Evolutionary conservation across 1,284 basidiomycete species (phyloP).

Genomic region (Ganoderma lingzhi): DNA sequence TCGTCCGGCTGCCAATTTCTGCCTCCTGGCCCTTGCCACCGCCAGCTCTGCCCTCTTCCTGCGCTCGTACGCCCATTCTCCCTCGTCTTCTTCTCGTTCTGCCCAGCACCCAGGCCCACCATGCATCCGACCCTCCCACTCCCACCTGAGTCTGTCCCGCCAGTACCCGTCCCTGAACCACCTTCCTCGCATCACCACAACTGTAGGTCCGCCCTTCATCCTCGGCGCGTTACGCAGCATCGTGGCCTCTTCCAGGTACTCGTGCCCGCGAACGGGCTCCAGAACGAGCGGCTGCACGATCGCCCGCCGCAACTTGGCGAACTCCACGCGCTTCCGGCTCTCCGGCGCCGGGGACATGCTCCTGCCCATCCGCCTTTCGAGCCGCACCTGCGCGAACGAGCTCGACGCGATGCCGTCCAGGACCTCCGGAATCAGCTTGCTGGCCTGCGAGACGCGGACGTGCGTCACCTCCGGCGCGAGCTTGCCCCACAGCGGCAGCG

Average conservation of each 20-base stretch:
- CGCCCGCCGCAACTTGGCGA: slow-evolving; percentile 19
- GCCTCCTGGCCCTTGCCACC: slow-evolving; percentile 12
- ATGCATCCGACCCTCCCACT: slow-evolving; percentile 26
- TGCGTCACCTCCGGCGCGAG: slow-evolving; percentile 26
- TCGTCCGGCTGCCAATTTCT: background rate
- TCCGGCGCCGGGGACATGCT: background rate
- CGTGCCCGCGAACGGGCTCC: slow-evolving; percentile 22
- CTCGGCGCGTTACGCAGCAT: background rate
- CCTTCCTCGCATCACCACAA: slow-evolving; percentile 24
- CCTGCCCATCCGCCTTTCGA: background rate
- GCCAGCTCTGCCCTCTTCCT: slow-evolving; percentile 19
- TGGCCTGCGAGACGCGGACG: slow-evolving; percentile 27
- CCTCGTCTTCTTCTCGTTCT: slow-evolving; percentile 27
- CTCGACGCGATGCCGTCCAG: slow-evolving; percentile 14
- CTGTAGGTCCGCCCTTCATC: slow-evolving; percentile 7
- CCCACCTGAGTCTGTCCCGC: slow-evolving; percentile 25
- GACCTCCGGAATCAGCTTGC: slow-evolving; percentile 25
- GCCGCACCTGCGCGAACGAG: slow-evolving; percentile 9
- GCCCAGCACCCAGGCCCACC: slow-evolving; percentile 22
- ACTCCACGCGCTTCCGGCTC: slow-evolving; percentile 2
- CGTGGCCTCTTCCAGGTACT: slow-evolving; percentile 9
- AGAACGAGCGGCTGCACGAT: slow-evolving; percentile 25
- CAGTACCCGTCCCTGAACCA: slow-evolving; percentile 23
- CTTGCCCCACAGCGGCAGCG: slow-evolving; percentile 22
- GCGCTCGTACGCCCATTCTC: slow-evolving; percentile 27